Conservation (phyloP, 495 filamentous ascomycete species). For the Aspergillus taichungensis region DNA sequence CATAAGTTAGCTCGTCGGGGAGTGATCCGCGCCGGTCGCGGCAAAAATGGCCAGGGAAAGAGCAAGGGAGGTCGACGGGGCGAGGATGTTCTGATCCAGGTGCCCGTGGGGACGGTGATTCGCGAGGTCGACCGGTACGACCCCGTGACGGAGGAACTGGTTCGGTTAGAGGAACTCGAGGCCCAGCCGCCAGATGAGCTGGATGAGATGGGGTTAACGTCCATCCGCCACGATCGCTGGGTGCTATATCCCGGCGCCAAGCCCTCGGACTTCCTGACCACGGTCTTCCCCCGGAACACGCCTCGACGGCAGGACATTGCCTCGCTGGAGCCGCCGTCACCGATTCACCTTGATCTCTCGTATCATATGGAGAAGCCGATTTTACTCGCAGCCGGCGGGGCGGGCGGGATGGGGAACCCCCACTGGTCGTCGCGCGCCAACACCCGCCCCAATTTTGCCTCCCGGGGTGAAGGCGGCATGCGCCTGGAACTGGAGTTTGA, state of each 20-base stretch:
- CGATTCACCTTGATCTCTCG: constrained; percentile 75
- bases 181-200: constrained; percentile 19
- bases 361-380: constrained; percentile 72
- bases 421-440: constrained; percentile 70
- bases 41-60: constrained; percentile 81
- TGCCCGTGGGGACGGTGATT: constrained; percentile 88
- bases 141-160: constrained; percentile 58
- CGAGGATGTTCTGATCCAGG: constrained; percentile 76
- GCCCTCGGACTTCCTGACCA: constrained; percentile 53
- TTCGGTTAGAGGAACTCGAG: constrained; percentile 1
- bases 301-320: constrained; percentile 48
- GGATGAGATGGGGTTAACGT: constrained; percentile 22
- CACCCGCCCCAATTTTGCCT: constrained; percentile 75
- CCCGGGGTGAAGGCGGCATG: constrained; percentile 71
- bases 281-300: constrained; percentile 50
- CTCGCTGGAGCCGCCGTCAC: constrained; percentile 55
- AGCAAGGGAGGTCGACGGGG: constrained; percentile 70
- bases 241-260: constrained; percentile 72
- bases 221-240: constrained; percentile 59
- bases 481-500: constrained; percentile 78
- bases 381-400: constrained; percentile 80
- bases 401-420: constrained; percentile 87
- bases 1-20: constrained; percentile 82
- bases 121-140: constrained; percentile 72
- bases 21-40: constrained; percentile 66